A percentile compares a stretch with the other conserved stretches of the same genome.
phyloP scores from a whole-genome alignment of 768 basidiomycete genomes.

The Macrolepiota fuliginosa region DNA sequence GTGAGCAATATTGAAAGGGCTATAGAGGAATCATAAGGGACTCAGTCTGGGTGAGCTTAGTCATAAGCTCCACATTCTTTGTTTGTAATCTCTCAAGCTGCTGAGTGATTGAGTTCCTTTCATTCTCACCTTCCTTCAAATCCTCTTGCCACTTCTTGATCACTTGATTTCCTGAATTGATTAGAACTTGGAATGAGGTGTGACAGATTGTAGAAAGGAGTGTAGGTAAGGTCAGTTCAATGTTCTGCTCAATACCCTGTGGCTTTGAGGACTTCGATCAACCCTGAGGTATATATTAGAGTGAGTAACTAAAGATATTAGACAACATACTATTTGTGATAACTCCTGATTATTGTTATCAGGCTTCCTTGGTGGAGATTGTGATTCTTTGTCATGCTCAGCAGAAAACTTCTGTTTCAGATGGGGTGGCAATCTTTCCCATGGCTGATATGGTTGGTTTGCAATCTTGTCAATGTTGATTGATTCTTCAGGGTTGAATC shows the following conservation, averaged over 20 bases:
- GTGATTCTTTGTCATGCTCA: not conserved
- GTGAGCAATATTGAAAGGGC: not conserved
- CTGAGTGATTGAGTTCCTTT: not conserved
- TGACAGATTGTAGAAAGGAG: not conserved
- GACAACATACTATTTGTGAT: too few relatives aligned
- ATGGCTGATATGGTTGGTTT: not conserved
- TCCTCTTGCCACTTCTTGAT: not conserved
- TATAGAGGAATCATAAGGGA: not conserved
- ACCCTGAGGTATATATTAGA: too few relatives aligned
- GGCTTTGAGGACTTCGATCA: too few relatives aligned
- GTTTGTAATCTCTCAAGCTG: not conserved
- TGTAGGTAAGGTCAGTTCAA: not conserved
- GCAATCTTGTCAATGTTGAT: not conserved
- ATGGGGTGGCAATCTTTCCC: not conserved
- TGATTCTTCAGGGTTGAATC: not conserved
- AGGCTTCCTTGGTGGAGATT: too few relatives aligned
- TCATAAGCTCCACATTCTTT: not conserved
- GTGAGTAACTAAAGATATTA: too few relatives aligned
- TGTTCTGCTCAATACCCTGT: too few relatives aligned
- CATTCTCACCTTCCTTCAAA: not conserved
- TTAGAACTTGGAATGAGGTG: not conserved
- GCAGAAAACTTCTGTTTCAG: not conserved
- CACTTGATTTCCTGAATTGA: not conserved
- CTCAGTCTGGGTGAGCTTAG: not conserved
- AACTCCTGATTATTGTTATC: too few relatives aligned